phyloP scores from a whole-genome alignment of 2,329 filamentous ascomycete species.

The Epicoccum nigrum region DNA sequence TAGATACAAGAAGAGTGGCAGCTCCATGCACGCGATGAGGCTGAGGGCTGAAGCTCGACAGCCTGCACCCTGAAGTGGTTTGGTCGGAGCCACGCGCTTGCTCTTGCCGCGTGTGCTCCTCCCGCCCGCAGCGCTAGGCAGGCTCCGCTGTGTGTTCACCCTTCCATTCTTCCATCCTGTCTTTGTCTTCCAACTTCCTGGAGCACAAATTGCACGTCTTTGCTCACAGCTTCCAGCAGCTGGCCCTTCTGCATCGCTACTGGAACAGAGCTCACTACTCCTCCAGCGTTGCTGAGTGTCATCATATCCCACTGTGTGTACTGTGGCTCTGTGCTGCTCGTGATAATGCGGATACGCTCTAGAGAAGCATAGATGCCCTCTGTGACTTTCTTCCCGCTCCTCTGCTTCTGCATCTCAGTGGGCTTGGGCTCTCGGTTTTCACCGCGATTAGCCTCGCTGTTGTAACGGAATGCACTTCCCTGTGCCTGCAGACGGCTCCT shows the following conservation, averaged over 20 bases:
- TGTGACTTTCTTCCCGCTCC: constrained; percentile 57
- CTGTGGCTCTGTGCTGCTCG: constrained; percentile 7
- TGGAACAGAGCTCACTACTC: constrained; percentile 60
- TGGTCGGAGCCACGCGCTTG: constrained; percentile 11
- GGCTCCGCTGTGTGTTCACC: background rate
- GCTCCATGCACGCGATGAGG: constrained; percentile 28
- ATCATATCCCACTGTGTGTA: constrained; percentile 75
- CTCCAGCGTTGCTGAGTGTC: constrained; percentile 73
- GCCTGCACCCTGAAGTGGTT: constrained; percentile 15
- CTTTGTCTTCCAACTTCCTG: constrained; percentile 13
- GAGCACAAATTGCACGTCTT: constrained; percentile 55
- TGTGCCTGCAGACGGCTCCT: constrained; percentile 24
- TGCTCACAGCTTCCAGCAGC: constrained; percentile 14
- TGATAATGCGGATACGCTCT: constrained; percentile 51
- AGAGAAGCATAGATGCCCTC: constrained; percentile 69
- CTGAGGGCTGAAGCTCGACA: constrained; percentile 36
- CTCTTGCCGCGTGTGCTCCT: constrained; percentile 2
- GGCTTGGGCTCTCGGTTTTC: constrained; percentile 10
- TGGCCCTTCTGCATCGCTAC: constrained; percentile 65
- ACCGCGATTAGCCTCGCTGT: constrained; percentile 10
- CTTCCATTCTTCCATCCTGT: constrained; percentile 1
- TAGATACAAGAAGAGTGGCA: constrained; percentile 27
- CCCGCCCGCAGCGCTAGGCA: background rate
- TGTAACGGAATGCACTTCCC: constrained; percentile 15
- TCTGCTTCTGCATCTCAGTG: constrained; percentile 33